Base-by-base conservation (phyloP, 139 green algal species). In the Choricystis sp. region DNA sequence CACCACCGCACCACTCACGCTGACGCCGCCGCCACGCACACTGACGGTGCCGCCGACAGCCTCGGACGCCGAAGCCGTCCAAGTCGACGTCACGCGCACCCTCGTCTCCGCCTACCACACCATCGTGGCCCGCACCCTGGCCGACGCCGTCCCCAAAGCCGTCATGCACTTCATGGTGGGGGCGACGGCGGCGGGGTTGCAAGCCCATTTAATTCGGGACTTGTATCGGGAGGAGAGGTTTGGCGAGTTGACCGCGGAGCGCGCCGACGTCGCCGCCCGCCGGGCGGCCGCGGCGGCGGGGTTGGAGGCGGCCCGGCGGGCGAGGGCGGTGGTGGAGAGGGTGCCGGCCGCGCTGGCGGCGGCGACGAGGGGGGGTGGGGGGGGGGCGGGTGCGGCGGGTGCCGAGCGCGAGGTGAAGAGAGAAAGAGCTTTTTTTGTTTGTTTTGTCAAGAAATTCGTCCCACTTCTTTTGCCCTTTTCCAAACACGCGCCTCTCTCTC, bases 81-180 rank as follows among this genome's bases (percentile, higher is more conserved):
- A 90, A 63, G 90, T 97, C 60, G 84, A 88, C 57, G 88, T 96
- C 1, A 95, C 90, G 1, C 76, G 87, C 29, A 68, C 86, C 48
- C 77, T 97, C 48, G 81, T 97, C 29, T 74, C 81, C 2, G 86
- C 74, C 58, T 97, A 97, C 78, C 95, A 95, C 59, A 76, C 80
- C 67, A 92, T 97, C 56, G 87, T 94, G 63, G 74, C 81, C 23
- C 77, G 78, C 49, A 96, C 86, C 66, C 72, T 97, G 66, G 67
- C 72, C 58, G 90, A 97, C 74, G 62, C 77, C 14, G 89, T 96
- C 30, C 91, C 91, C 65, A 97, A 97, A 69, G 79, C 79, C 24
- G 78, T 96, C 65, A 96, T 97, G 88, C 82, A 92, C 79, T 95
- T 95, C 72, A 74, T 96, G 75, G 90, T 97, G 19, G 71, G 86